Percentiles rank a stretch among this genome's conserved stretches.
These are phyloP conservation scores for Boletus subcaerulescens DNA, from an alignment of 768 basidiomycete genomes.

Conservation along the genomic window DNA sequence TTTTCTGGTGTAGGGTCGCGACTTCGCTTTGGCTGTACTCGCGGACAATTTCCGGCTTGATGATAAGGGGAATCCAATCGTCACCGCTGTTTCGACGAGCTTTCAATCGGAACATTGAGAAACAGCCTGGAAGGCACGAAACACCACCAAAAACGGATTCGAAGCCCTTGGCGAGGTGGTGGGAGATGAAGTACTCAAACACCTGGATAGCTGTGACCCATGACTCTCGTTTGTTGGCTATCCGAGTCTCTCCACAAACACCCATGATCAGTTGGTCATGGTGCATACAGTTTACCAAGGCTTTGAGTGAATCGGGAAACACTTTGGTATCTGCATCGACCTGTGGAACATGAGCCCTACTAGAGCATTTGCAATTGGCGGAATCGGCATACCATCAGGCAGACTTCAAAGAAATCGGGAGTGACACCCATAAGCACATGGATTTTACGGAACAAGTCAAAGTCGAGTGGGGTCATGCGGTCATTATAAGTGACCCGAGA, in stretches of 20 bases:
- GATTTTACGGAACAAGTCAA: conserved; percentile 95
- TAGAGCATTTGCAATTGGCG: background rate
- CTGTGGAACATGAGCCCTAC: conserved; percentile 40
- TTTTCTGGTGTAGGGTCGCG: conserved; percentile 95
- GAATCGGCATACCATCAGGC: conserved; percentile 77
- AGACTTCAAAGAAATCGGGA: conserved; percentile 97
- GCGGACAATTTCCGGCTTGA: conserved; percentile 95
- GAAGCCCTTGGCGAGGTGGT: conserved; percentile 97
- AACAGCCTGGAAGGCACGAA: conserved; percentile 98
- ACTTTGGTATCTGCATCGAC: conserved; percentile 99
- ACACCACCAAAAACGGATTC: conserved; percentile 99
- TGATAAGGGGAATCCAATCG: conserved; percentile 96
- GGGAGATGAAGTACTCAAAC: conserved; percentile 98
- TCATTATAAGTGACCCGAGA: conserved; percentile 99
- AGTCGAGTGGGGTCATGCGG: conserved; percentile 96
- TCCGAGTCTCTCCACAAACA: conserved; percentile 96
- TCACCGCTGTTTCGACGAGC: conserved; percentile 84
- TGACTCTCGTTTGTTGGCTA: conserved; percentile 96
- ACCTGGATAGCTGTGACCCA: conserved; percentile 99
- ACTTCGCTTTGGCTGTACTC: conserved; percentile 96
- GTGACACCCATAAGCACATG: conserved; percentile 98
- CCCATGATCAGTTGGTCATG: conserved; percentile 99
- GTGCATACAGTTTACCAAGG: conserved; percentile 98
- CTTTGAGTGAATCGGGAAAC: conserved; percentile 82
- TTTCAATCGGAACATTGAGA: conserved; percentile 99